Percentiles rank a stretch among this genome's conserved stretches.
These are phyloP conservation scores for Anaeromyces robustus DNA, from an alignment of 192 early-diverging fungal species.

Conservation along the genomic window DNA sequence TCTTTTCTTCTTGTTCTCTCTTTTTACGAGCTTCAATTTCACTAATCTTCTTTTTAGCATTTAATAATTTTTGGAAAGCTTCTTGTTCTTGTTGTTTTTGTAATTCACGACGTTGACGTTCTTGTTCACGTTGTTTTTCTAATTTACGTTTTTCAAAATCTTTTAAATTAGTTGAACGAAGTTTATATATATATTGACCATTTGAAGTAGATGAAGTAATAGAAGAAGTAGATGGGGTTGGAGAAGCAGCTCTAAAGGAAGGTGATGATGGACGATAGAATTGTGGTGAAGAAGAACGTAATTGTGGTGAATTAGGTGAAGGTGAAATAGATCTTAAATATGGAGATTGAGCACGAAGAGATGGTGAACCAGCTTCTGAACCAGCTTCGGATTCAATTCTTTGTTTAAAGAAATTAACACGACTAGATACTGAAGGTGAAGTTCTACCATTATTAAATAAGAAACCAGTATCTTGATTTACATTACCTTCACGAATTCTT, in stretches of 20 bases:
- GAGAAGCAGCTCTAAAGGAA: neutral
- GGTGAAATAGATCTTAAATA: no score
- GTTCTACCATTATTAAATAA: neutral
- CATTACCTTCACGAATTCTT: neutral
- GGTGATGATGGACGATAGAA: neutral
- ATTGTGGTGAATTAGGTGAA: neutral
- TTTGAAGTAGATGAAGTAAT: neutral
- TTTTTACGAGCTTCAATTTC: neutral
- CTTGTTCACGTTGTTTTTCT: neutral
- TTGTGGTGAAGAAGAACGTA: neutral
- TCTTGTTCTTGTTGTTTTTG: neutral
- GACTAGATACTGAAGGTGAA: neutral
- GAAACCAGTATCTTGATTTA: neutral
- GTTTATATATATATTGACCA: neutral
- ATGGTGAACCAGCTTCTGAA: no score
- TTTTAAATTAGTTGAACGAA: neutral
- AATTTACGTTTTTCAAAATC: neutral
- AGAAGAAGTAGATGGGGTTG: neutral
- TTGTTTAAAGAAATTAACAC: neutral
- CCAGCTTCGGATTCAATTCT: neutral
- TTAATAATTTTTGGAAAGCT: neutral
- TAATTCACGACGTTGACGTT: neutral
- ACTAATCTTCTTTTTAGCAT: neutral
- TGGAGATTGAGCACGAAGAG: no score
- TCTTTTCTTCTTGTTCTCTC: neutral